Percentiles rank a stretch among this genome's conserved stretches.
These are phyloP conservation scores for Platanthera guangdongensis DNA, from an alignment of 106 monocot genomes.

Conservation along the genomic window DNA sequence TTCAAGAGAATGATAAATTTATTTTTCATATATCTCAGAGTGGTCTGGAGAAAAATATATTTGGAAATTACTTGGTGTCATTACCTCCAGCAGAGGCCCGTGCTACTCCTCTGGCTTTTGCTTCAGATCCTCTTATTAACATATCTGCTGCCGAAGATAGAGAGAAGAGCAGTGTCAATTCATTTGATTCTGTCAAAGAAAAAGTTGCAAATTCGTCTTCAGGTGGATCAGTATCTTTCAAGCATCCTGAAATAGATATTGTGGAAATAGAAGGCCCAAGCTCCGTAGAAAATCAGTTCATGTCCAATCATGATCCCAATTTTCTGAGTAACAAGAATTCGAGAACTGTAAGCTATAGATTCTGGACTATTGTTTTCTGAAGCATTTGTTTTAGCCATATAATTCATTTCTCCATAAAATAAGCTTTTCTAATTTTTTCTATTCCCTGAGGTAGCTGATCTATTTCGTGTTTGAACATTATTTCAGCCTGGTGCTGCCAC, in stretches of 20 bases:
- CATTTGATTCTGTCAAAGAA: slow-evolving; percentile 25
- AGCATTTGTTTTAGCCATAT: not conserved
- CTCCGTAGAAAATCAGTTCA: slow-evolving; percentile 31
- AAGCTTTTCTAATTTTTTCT: not conserved
- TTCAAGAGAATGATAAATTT: not conserved
- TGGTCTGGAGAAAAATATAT: slow-evolving; percentile 84
- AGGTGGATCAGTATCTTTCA: slow-evolving; percentile 20
- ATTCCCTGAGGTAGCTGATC: not conserved
- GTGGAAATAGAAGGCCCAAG: slow-evolving; percentile 79
- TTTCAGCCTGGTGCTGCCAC: slow-evolving; percentile 84
- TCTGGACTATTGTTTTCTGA: not conserved
- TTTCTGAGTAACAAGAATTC: slow-evolving; percentile 48
- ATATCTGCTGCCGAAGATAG: slow-evolving; percentile 34
- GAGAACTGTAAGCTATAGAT: slow-evolving; percentile 41
- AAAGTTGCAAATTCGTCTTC: slow-evolving; percentile 23
- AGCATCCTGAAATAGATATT: slow-evolving; percentile 60
- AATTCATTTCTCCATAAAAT: not conserved
- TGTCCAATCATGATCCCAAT: slow-evolving; percentile 41
- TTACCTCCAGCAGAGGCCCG: slow-evolving; percentile 50
- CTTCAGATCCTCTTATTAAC: slow-evolving; percentile 64
- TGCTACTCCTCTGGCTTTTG: slow-evolving; percentile 74
- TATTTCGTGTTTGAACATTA: not conserved
- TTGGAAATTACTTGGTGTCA: slow-evolving; percentile 82
- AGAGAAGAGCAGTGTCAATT: slow-evolving; percentile 26
- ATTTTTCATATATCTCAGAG: slow-evolving; percentile 36